Conservation (phyloP, 192 early-diverging fungal genomes). For the Coemansia sp. region DNA sequence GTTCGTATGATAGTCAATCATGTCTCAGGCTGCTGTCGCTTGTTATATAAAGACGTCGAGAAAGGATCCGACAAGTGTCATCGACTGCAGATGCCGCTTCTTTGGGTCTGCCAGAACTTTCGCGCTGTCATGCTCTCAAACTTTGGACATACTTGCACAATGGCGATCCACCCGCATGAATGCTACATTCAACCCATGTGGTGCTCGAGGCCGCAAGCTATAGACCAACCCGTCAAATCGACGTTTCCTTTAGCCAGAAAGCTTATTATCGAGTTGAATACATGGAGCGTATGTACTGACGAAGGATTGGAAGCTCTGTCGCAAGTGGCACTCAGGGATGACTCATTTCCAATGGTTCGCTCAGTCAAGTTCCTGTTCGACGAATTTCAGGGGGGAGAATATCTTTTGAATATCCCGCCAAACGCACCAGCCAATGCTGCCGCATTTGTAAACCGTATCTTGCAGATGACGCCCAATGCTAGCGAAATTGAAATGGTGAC, state of each 20-base stretch:
- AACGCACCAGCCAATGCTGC: neutral
- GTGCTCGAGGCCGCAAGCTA: neutral
- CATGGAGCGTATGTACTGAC: neutral
- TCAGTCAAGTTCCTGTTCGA: neutral
- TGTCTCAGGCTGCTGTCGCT: neutral
- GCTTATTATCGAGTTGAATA: neutral
- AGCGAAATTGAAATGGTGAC: neutral
- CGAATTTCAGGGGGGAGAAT: too few species aligned
- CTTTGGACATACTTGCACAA: neutral
- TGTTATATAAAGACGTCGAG: neutral
- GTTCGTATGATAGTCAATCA: neutral
- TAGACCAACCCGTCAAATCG: neutral
- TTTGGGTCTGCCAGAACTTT: slow-evolving; percentile 1
- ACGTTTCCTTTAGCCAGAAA: neutral
- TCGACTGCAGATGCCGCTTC: neutral
- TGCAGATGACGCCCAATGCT: neutral
- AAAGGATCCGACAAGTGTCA: neutral
- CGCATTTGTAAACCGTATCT: neutral
- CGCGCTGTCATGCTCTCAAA: neutral
- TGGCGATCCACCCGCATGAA: neutral
- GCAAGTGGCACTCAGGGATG: neutral
- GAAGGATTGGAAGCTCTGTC: neutral
- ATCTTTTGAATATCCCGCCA: neutral
- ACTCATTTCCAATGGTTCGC: neutral
- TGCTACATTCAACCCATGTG: neutral